Percentiles rank a stretch among this genome's conserved stretches.
Conservation (phyloP, 78 protist genomes). For the Isochrysis galbana region DNA sequence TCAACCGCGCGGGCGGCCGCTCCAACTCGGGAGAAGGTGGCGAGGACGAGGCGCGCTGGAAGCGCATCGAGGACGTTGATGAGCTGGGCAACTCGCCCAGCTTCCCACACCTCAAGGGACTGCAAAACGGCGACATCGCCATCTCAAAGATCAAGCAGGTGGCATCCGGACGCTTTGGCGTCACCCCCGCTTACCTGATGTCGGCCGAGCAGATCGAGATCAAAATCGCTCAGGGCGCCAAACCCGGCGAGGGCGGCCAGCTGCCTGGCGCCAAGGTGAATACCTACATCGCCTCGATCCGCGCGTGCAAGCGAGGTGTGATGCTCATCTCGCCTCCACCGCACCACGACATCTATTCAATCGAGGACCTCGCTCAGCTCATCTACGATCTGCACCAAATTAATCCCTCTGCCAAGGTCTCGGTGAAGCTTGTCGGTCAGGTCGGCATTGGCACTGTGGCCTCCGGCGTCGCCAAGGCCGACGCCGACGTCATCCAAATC, state of each 20-base stretch:
- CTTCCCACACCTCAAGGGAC: conserved; percentile 41
- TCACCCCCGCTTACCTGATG: conserved; percentile 75
- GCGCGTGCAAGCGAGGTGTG: conserved; percentile 82
- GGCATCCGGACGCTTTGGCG: conserved; percentile 94
- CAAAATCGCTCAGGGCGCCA: conserved; percentile 93
- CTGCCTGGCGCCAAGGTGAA: conserved; percentile 77
- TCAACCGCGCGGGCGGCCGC: conserved; percentile 79
- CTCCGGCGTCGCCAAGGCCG: conserved; percentile 86
- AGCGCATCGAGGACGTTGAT: conserved; percentile 11
- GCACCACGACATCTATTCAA: conserved; percentile 94
- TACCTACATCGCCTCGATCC: conserved; percentile 65
- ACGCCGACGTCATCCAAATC: conserved; percentile 83
- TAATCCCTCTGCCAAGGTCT: conserved; percentile 73
- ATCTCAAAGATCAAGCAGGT: conserved; percentile 83
- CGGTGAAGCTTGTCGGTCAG: conserved; percentile 82
- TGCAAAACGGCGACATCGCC: conserved; percentile 42
- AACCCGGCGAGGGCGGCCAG: conserved; percentile 92
- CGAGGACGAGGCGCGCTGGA: conserved; percentile 67
- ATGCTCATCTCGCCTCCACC: conserved; percentile 92
- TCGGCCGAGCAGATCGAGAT: conserved; percentile 83
- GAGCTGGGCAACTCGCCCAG: conserved; percentile 34
- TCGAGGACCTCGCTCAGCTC: conserved; percentile 86
- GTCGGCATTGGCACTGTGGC: conserved; percentile 84
- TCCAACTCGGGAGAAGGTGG: conserved; percentile 92
- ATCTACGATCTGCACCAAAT: conserved; percentile 79